phyloP scores from a whole-genome alignment of 2,329 filamentous ascomycete genomes.

The Ophiostoma sp. region DNA sequence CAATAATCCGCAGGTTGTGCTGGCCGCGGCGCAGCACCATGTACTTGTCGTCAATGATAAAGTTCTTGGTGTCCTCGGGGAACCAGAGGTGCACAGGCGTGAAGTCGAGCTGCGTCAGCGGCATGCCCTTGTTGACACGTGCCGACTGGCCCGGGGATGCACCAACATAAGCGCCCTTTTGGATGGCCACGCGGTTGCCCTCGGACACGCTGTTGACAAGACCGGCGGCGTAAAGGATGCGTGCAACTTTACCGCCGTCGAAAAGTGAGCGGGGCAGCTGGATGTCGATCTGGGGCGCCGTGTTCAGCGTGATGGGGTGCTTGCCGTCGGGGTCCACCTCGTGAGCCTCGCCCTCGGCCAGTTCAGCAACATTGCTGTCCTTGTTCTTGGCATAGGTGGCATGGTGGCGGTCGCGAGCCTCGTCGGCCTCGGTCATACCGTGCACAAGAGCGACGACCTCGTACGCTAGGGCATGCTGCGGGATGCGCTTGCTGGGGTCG shows the following conservation, averaged over 20 bases:
- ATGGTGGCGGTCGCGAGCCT: conserved; percentile 58
- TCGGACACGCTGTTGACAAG: conserved; percentile 58
- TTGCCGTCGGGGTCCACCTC: conserved; percentile 24
- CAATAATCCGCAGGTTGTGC: conserved; percentile 62
- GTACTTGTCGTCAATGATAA: conserved; percentile 59
- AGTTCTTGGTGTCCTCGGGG: conserved; percentile 58
- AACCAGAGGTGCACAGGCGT: conserved; percentile 62
- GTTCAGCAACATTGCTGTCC: not conserved
- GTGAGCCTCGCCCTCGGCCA: not conserved
- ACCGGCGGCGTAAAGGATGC: conserved; percentile 61
- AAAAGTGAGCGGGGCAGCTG: conserved; percentile 61
- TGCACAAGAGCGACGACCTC: conserved; percentile 83
- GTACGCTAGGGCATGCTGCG: conserved; percentile 79
- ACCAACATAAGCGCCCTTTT: conserved; percentile 62
- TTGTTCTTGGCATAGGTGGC: conserved; percentile 46
- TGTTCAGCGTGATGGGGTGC: conserved; percentile 41
- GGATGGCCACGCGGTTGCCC: conserved; percentile 57
- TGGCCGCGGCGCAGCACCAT: conserved; percentile 64
- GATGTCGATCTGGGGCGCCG: conserved; percentile 55
- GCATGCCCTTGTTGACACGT: conserved; percentile 43
- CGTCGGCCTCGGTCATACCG: conserved; percentile 62
- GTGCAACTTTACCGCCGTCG: conserved; percentile 54
- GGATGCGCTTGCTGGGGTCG: conserved; percentile 70
- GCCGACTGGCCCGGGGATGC: conserved; percentile 43
- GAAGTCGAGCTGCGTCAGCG: conserved; percentile 57